These are phyloP conservation scores for Linum tenue DNA, from an alignment of 345 rosid species.

Conservation along the genomic window DNA sequence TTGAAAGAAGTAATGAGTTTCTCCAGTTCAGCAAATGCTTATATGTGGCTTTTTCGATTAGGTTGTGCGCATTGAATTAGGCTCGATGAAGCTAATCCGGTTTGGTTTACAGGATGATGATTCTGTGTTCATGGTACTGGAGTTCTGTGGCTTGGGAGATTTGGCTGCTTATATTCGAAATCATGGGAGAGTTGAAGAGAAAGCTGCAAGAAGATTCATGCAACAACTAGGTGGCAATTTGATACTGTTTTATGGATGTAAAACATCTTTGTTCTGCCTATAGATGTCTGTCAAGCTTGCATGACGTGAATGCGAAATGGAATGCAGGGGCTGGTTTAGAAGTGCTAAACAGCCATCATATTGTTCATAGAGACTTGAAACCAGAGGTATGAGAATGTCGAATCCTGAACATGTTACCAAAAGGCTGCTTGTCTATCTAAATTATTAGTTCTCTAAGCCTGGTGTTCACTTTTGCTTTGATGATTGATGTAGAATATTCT, in stretches of 20 bases:
- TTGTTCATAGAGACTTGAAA: conserved; percentile 60
- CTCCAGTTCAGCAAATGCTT: neutral
- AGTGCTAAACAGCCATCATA: conserved; percentile 39
- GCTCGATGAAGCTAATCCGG: conserved; percentile 3
- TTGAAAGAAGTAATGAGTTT: neutral
- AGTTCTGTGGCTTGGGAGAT: conserved; percentile 53
- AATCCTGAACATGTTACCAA: neutral
- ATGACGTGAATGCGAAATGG: neutral
- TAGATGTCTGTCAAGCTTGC: neutral
- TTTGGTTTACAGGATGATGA: conserved; percentile 30
- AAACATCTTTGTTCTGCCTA: neutral
- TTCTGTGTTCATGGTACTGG: conserved; percentile 39
- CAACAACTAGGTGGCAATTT: conserved; percentile 46
- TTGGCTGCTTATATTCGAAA: conserved; percentile 39
- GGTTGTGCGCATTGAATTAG: neutral
- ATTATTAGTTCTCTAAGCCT: neutral
- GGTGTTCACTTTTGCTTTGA: conserved; percentile 1
- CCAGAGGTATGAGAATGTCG: conserved; percentile 37
- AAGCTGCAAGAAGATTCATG: conserved; percentile 42
- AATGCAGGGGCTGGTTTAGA: conserved; percentile 54
- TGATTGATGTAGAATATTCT: conserved; percentile 46
- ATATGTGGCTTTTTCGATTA: neutral
- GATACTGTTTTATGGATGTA: neutral
- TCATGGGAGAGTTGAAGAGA: conserved; percentile 45
- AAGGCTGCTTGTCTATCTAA: neutral